Conservation (phyloP, 2,329 filamentous ascomycete species). For the Ascochyta viciae-villosae region DNA sequence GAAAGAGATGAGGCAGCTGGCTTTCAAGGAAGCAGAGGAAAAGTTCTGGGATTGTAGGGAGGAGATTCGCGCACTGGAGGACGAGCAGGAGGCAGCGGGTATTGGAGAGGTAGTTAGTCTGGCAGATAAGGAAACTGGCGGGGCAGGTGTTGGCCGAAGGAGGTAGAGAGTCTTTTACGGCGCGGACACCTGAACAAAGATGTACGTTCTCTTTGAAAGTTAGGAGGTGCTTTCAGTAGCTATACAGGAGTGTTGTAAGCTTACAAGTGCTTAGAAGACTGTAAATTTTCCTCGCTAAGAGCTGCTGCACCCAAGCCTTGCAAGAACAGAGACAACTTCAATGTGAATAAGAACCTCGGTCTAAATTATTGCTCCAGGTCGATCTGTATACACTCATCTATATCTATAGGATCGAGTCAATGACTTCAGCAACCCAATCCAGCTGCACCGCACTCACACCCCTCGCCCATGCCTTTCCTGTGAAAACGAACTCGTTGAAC, state of each 20-base stretch:
- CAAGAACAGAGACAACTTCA: too few species aligned
- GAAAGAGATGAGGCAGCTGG: conserved; percentile 92
- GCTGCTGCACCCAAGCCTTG: too few species aligned
- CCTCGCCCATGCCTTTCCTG: conserved; percentile 67
- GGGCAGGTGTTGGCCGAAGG: conserved; percentile 45
- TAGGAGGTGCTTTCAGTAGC: too few species aligned
- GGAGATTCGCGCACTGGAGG: conserved; percentile 88
- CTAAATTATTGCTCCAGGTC: background rate
- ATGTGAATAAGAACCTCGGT: too few species aligned
- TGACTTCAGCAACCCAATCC: conserved; percentile 65
- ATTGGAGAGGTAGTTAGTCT: conserved; percentile 94
- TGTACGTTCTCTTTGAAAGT: too few species aligned
- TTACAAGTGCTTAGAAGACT: too few species aligned
- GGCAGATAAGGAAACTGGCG: conserved; percentile 67
- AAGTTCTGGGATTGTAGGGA: conserved; percentile 99
- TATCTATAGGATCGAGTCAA: conserved; percentile 41
- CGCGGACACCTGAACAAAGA: too few species aligned
- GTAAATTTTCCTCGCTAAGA: too few species aligned
- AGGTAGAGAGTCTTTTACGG: conserved; percentile 25
- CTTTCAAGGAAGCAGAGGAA: conserved; percentile 89
- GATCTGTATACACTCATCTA: conserved; percentile 9
- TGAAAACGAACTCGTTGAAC: conserved; percentile 72
- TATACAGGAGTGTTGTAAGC: too few species aligned
- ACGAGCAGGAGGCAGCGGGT: conserved; percentile 93
- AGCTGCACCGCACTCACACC: conserved; percentile 68